Evolutionary conservation across 345 rosid species (phyloP), one percentile per base, ranked within the genome.

Genomic region (Ceriops zippeliana): DNA sequence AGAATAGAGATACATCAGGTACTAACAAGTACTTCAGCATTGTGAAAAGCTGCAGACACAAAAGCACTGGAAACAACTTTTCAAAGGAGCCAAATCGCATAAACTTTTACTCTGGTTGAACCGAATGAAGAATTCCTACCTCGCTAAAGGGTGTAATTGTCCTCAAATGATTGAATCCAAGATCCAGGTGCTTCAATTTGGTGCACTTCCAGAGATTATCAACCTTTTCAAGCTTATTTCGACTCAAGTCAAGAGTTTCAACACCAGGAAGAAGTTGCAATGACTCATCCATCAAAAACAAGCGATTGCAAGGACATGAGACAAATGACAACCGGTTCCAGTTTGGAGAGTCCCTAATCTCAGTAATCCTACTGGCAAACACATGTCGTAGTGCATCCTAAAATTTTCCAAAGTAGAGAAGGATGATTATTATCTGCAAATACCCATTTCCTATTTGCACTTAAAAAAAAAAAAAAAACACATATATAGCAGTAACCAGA

Each of bases 231-330:
- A 95, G 86, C 87, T 83, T 90, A 86, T 95, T 95, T 70, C 99
- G 83, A 76, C 99, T 95, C 75, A 95, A 86, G 84, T 95, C 99
- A 67, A 92, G 98, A 51, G 92, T 90, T 84, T 91, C 97, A 65
- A 95, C 93, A 49, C 83, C 87, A 61, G 99, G 97, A 77, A 95
- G 97, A 79, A 95, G 99, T 61, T 90, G 98, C 86, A 95, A 79
- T 7, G 98, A 91, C 80, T 92, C 99, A 60, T 95, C 99, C 99
- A 95, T 95, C 79, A 95, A 73, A 78, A 95, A 71, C 83, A 95
- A 77, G 58, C 89, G 82, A 74, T 95, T 95, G 73, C 90, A 86
- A 1, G 98, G 90, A 70, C 93, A 90, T 0, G 99, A 95, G 68
- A 95, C 88, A 70, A 89, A 95, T 26, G 88, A 82, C 79, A 95